Conservation (phyloP, 2,329 filamentous ascomycete species). For the Lojkania enalia region DNA sequence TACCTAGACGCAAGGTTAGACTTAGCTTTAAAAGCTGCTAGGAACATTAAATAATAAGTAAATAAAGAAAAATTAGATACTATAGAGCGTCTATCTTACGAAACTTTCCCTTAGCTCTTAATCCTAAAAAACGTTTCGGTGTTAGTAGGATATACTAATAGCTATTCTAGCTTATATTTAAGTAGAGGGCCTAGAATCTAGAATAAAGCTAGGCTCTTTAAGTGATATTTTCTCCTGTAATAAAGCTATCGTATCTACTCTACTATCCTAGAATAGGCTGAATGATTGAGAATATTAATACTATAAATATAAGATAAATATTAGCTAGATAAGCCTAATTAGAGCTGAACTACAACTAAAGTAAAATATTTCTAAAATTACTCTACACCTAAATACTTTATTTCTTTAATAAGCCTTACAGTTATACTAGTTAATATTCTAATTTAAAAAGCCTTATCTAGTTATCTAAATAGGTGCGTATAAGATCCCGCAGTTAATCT, state of each 20-base stretch:
- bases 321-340: constrained; percentile 1
- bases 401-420: constrained; percentile 9
- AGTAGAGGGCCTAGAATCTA: no score
- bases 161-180: no score
- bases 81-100: no score
- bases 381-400: constrained; percentile 9
- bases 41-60: no score
- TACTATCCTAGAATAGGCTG: constrained; percentile 2
- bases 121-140: no score
- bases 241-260: neutral
- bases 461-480: constrained; percentile 12
- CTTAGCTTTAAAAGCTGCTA: no score
- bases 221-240: constrained; percentile 1
- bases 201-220: no score
- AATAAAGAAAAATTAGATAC: no score
- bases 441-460: constrained; percentile 10
- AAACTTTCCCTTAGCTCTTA: no score
- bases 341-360: constrained; percentile 1
- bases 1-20: no score
- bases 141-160: no score
- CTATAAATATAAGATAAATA: constrained; percentile 4
- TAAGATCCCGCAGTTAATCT: constrained; percentile 11
- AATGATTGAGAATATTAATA: constrained; percentile 1
- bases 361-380: constrained; percentile 8
- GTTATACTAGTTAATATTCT: constrained; percentile 15